phyloP scores from a whole-genome alignment of 805 yeast species.

The Candida endomychidarum region DNA sequence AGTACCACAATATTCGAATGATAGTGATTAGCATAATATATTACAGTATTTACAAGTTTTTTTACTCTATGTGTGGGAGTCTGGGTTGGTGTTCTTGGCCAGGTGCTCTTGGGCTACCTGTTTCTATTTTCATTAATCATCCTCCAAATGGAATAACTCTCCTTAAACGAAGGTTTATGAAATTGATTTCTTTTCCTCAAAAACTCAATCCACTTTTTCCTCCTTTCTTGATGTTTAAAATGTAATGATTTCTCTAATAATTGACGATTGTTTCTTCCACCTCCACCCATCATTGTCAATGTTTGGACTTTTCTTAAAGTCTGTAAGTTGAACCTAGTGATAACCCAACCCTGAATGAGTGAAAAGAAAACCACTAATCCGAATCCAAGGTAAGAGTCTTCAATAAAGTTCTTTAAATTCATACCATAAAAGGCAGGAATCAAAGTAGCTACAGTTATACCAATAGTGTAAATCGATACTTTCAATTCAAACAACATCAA shows the following conservation, averaged over 20 bases:
- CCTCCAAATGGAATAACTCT: conserved; percentile 42
- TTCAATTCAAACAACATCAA: conserved; percentile 84
- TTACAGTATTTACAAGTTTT: conserved; percentile 4
- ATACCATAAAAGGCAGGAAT: conserved; percentile 89
- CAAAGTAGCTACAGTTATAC: conserved; percentile 80
- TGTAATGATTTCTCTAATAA: conserved; percentile 8
- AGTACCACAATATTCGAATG: conserved; percentile 19
- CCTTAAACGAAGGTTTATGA: conserved; percentile 34
- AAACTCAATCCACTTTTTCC: conserved; percentile 5
- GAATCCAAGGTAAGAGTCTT: conserved; percentile 67
- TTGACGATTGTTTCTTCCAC: conserved; percentile 5
- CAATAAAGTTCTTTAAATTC: conserved; percentile 88
- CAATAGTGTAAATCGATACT: conserved; percentile 79
- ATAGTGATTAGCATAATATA: conserved; percentile 4
- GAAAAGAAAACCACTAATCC: conserved; percentile 54
- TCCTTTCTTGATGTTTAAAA: conserved; percentile 2
- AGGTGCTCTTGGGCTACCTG: too few species aligned
- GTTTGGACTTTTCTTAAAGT: conserved; percentile 62
- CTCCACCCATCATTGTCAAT: conserved; percentile 54
- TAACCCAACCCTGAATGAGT: conserved; percentile 49
- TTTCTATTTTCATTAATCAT: conserved; percentile 41
- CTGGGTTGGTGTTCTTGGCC: too few species aligned
- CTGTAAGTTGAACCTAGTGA: conserved; percentile 57
- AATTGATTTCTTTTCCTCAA: conserved; percentile 9
- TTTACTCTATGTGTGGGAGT: too few species aligned